Percentiles rank a stretch among this genome's conserved stretches.
These are phyloP conservation scores for Zygotorulaspora danielsina DNA, from an alignment of 805 yeast species.

Conservation along the genomic window DNA sequence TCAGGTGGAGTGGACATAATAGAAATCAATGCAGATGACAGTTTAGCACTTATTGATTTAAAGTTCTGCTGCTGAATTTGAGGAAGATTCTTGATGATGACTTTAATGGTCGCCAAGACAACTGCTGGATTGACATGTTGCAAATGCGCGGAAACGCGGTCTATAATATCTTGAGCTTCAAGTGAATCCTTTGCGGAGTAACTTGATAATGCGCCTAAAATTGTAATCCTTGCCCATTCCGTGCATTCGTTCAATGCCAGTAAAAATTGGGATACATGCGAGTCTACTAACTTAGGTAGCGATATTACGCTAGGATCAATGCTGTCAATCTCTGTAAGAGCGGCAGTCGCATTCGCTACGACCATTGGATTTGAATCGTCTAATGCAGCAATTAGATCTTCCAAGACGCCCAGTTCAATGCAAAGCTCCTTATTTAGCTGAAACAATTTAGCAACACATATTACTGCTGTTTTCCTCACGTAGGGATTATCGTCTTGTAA, in stretches of 20 bases:
- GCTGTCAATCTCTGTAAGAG: slow-evolving; percentile 78
- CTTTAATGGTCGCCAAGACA: slow-evolving; percentile 79
- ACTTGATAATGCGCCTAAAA: slow-evolving; percentile 74
- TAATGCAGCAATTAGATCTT: slow-evolving; percentile 58
- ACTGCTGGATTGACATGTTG: slow-evolving; percentile 97
- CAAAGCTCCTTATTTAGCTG: slow-evolving; percentile 79
- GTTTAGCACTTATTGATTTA: slow-evolving; percentile 55
- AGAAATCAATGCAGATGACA: slow-evolving; percentile 83
- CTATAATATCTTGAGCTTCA: slow-evolving; percentile 82
- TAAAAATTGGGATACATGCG: slow-evolving; percentile 56
- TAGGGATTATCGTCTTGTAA: slow-evolving; percentile 92
- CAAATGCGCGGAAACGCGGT: slow-evolving; percentile 86
- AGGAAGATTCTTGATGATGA: slow-evolving; percentile 65
- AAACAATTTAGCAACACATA: slow-evolving; percentile 92
- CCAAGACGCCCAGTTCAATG: slow-evolving; percentile 80
- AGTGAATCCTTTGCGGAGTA: slow-evolving; percentile 51
- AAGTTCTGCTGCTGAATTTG: slow-evolving; percentile 40
- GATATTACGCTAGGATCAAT: slow-evolving; percentile 52
- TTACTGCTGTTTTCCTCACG: slow-evolving; percentile 95
- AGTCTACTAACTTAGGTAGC: slow-evolving; percentile 36
- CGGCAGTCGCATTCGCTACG: slow-evolving; percentile 86
- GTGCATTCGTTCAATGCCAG: slow-evolving; percentile 93
- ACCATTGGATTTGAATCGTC: slow-evolving; percentile 95
- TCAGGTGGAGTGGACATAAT: slow-evolving; percentile 86
- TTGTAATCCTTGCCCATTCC: slow-evolving; percentile 97